Percentiles rank a stretch among this genome's conserved stretches.
Evolutionary conservation across 108 stramenopile species (phyloP).

Genomic region (Cyclostephanos invisitatus): DNA sequence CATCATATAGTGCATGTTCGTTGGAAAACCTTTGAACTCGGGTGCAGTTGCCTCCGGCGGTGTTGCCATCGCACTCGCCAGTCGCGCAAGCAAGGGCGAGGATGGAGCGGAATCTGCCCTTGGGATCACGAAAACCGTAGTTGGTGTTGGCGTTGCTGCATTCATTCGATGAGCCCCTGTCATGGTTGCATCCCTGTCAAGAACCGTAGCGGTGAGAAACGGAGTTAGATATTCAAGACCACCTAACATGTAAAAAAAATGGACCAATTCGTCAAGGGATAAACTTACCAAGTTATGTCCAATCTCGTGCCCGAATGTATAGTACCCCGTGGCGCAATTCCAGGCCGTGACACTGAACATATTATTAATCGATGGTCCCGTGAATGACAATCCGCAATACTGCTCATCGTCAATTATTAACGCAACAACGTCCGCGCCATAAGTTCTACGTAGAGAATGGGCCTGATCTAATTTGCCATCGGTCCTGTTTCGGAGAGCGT

Average conservation of each 20-base stretch:
- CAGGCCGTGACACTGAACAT: conserved; percentile 20
- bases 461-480: conserved; percentile 24
- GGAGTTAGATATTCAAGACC: too few relatives aligned
- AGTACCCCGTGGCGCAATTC: conserved; percentile 20
- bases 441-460: conserved; percentile 4
- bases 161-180: conserved; percentile 14
- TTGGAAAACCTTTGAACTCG: conserved; percentile 27
- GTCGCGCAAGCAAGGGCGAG: conserved; percentile 15
- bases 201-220: too few relatives aligned
- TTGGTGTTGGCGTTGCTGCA: conserved; percentile 10
- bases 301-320: conserved; percentile 26
- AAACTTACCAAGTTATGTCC: conserved; percentile 21
- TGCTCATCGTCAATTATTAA: conserved; percentile 2
- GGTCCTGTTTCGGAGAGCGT: not conserved
- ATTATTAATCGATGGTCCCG: not conserved
- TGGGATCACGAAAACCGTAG: conserved; percentile 22
- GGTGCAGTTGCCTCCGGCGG: not conserved
- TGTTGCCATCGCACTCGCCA: conserved; percentile 4
- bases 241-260: too few relatives aligned
- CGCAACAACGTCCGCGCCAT: conserved; percentile 24
- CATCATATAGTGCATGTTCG: not conserved
- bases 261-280: not conserved
- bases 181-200: conserved; percentile 12
- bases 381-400: not conserved
- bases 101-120: conserved; percentile 15